Conservation (phyloP, 805 yeast species). For the Pichia membranifaciens region DNA sequence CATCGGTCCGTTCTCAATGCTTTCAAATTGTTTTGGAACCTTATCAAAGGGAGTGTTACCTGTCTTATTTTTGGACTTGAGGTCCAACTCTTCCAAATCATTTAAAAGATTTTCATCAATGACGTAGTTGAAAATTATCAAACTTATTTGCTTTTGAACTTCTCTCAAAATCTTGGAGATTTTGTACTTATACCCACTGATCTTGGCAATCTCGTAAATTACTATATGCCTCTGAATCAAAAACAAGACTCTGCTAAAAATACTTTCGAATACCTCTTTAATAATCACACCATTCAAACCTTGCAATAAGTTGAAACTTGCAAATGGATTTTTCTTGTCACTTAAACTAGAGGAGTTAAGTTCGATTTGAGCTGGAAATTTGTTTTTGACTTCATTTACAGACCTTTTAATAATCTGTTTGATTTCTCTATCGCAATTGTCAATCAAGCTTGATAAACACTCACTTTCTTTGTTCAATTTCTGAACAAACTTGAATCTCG, state of each 20-base stretch:
- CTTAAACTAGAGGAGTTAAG: constrained; percentile 13
- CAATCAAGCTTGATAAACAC: constrained; percentile 48
- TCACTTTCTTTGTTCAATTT: constrained; percentile 57
- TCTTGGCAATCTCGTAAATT: constrained; percentile 48
- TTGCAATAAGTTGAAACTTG: constrained; percentile 28
- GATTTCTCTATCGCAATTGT: constrained; percentile 55
- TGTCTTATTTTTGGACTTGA: constrained; percentile 13
- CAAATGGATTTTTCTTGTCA: constrained; percentile 28
- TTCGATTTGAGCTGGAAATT: constrained; percentile 36
- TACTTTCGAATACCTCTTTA: constrained; percentile 62
- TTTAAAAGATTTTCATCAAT: constrained; percentile 29
- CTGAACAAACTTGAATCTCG: constrained; percentile 18
- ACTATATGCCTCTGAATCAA: constrained; percentile 68
- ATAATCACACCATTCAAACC: constrained; percentile 43
- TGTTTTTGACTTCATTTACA: constrained; percentile 57
- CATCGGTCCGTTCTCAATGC: constrained; percentile 20
- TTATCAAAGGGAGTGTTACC: constrained; percentile 21
- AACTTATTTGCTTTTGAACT: constrained; percentile 37
- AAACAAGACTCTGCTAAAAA: constrained; percentile 58
- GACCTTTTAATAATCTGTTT: constrained; percentile 56
- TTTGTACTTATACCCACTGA: constrained; percentile 20
- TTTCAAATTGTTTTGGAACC: constrained; percentile 21
- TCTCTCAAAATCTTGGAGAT: constrained; percentile 37
- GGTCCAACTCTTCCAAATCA: constrained; percentile 18
- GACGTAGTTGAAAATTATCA: constrained; percentile 35